phyloP scores from a whole-genome alignment of 176 grass and related monocot species.

The Musa schizocarpa region DNA sequence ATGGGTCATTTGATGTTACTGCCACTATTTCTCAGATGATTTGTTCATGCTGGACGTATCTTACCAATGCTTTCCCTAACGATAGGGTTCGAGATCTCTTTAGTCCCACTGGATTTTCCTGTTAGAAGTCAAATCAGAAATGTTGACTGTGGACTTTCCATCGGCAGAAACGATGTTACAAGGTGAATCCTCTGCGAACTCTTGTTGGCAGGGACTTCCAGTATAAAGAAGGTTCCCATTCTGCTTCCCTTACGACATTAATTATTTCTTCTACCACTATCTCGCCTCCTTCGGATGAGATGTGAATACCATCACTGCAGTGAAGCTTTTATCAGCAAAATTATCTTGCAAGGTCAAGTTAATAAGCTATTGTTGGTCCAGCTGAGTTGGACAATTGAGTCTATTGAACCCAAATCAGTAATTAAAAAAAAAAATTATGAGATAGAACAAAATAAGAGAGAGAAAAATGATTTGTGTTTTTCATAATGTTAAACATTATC shows the following conservation, averaged over 20 bases:
- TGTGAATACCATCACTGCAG: slow-evolving; percentile 34
- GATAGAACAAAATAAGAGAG: too few relatives aligned
- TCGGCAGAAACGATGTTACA: slow-evolving; percentile 54
- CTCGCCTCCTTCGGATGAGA: slow-evolving; percentile 26
- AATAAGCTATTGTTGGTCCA: not conserved
- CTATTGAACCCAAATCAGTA: too few relatives aligned
- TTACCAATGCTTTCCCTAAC: not conserved
- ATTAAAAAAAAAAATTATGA: too few relatives aligned
- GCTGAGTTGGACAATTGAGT: too few relatives aligned
- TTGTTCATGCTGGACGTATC: not conserved
- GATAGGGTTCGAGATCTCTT: not conserved
- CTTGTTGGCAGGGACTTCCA: slow-evolving; percentile 68
- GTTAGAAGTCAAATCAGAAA: slow-evolving; percentile 54
- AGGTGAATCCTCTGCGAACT: slow-evolving; percentile 68
- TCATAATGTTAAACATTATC: too few relatives aligned
- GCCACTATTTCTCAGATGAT: too few relatives aligned
- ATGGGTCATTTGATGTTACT: too few relatives aligned
- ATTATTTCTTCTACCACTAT: slow-evolving; percentile 21
- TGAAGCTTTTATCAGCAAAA: not conserved
- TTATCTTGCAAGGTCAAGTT: not conserved
- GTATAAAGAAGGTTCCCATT: slow-evolving; percentile 55
- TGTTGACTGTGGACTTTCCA: slow-evolving; percentile 54
- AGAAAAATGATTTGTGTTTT: too few relatives aligned
- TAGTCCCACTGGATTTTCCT: slow-evolving; percentile 59
- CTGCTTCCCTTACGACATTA: slow-evolving; percentile 24